Evolutionary conservation across 2,329 filamentous ascomycete genomes (phyloP).

Genomic region (Xylaria sp.): DNA sequence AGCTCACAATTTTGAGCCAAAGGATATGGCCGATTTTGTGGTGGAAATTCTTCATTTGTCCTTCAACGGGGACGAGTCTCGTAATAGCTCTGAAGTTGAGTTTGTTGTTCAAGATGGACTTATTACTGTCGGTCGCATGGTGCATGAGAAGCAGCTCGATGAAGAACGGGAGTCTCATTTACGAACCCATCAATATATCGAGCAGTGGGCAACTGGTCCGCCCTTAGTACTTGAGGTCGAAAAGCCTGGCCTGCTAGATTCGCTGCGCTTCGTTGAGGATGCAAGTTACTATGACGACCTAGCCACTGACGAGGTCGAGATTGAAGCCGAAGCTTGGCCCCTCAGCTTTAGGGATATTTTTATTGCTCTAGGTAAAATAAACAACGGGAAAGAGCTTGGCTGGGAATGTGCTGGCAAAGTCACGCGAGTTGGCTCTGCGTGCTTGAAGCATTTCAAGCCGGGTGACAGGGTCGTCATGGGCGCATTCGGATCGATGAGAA

Average conservation of each 20-base stretch:
- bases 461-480: neutral
- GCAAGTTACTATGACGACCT: neutral
- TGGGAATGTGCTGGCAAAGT: constrained; percentile 22
- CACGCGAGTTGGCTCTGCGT: neutral
- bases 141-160: neutral
- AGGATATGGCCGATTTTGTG: neutral
- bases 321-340: constrained; percentile 19
- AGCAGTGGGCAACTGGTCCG: neutral
- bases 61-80: neutral
- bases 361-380: constrained; percentile 5
- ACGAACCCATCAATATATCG: neutral
- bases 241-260: neutral
- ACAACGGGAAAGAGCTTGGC: neutral
- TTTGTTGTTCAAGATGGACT: neutral
- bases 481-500: neutral
- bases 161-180: neutral
- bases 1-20: too few species aligned
- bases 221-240: neutral
- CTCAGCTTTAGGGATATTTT: constrained; percentile 24
- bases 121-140: neutral
- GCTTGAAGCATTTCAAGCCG: neutral
- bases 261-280: neutral
- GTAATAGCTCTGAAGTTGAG: neutral
- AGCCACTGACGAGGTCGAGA: constrained; percentile 26
- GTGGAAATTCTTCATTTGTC: neutral